phyloP scores from a whole-genome alignment of 169 alveolate species.

The Eimeria brunetti region DNA sequence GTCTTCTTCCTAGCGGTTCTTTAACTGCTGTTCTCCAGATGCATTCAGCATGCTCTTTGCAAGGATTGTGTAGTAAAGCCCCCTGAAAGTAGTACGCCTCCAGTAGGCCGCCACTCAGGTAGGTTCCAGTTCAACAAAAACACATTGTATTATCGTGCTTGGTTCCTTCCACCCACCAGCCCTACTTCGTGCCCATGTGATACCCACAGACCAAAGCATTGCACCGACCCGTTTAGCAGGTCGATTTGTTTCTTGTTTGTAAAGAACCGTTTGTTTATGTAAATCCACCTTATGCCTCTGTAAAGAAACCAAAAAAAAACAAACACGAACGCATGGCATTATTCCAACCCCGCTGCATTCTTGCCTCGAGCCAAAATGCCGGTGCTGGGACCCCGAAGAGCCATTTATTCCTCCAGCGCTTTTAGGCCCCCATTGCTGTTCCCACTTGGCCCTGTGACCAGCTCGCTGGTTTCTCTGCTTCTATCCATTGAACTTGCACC shows the following conservation, averaged over 20 bases:
- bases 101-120: neutral
- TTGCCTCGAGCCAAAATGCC: neutral
- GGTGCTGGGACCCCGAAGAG: neutral
- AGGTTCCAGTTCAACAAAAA: neutral
- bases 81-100: neutral
- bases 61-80: neutral
- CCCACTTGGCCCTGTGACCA: neutral
- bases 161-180: neutral
- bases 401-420: neutral
- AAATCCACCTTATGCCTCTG: neutral
- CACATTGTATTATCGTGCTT: neutral
- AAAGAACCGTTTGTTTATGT: neutral
- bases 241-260: neutral
- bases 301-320: neutral
- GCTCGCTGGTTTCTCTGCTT: neutral
- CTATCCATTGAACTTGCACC: neutral
- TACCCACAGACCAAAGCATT: neutral
- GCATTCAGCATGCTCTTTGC: neutral
- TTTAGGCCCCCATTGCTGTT: neutral
- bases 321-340: neutral
- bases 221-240: neutral
- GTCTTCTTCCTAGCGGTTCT: neutral
- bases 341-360: neutral
- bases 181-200: neutral
- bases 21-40: neutral